A percentile compares a stretch with the other conserved stretches of the same genome.
These are phyloP conservation scores for Oryza meyeriana DNA, from an alignment of 176 grass and related monocot species.

Conservation along the genomic window DNA sequence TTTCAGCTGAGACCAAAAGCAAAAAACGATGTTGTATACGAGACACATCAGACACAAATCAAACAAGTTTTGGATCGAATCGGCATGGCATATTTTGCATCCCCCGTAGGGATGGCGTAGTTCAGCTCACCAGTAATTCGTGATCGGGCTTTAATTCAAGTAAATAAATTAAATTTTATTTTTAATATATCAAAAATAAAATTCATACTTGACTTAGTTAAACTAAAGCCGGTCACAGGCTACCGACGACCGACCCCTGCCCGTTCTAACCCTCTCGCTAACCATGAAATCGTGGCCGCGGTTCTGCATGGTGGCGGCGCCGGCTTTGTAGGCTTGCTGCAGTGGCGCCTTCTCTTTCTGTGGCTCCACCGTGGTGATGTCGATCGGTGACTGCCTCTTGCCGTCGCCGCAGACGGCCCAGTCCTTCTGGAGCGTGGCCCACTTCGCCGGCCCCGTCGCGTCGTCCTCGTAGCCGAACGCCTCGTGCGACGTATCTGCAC, in stretches of 20 bases:
- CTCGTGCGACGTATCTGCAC: constrained; percentile 26
- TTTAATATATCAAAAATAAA: no score
- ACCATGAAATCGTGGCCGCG: constrained; percentile 68
- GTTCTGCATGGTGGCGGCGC: constrained; percentile 34
- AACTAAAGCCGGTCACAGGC: no score
- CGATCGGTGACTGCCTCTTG: constrained; percentile 62
- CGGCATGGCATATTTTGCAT: neutral
- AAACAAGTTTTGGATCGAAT: neutral
- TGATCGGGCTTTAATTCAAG: no score
- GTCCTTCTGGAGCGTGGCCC: constrained; percentile 37
- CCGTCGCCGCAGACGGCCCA: constrained; percentile 58
- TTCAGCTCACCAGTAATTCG: no score
- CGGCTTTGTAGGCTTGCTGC: constrained; percentile 29
- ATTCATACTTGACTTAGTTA: no score
- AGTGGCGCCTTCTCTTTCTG: constrained; percentile 24
- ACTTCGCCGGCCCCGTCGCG: constrained; percentile 39
- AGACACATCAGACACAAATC: neutral
- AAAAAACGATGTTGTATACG: neutral
- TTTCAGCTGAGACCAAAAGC: constrained; percentile 34
- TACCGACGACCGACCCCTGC: no score
- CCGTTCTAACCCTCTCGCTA: neutral
- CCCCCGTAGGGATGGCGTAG: no score
- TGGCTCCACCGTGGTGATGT: constrained; percentile 39
- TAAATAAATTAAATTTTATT: no score
- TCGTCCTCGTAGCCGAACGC: constrained; percentile 37